Conservation (phyloP, 495 filamentous ascomycete genomes). For the Aspergillus sclerotioniger region DNA sequence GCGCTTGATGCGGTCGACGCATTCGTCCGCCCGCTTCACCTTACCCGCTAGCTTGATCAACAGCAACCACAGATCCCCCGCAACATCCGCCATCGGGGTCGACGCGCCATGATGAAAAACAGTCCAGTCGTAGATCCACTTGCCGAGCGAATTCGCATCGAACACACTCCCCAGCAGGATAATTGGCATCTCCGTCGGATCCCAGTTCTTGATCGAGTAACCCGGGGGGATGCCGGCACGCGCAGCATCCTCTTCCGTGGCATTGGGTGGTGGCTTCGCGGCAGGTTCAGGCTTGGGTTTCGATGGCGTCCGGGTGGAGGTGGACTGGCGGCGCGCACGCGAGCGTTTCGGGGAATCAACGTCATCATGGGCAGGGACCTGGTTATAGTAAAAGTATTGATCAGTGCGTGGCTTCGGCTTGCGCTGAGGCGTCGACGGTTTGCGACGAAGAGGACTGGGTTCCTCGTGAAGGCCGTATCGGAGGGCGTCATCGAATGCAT, state of each 20-base stretch:
- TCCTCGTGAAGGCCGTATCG: constrained; percentile 25
- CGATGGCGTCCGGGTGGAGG: constrained; percentile 43
- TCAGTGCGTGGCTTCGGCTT: constrained; percentile 54
- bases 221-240: constrained; percentile 81
- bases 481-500: constrained; percentile 47
- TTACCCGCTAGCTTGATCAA: constrained; percentile 96
- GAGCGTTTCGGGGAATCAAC: constrained; percentile 43
- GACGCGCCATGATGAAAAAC: constrained; percentile 85
- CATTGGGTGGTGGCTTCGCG: constrained; percentile 57
- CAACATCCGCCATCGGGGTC: constrained; percentile 86
- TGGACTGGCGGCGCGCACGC: constrained; percentile 48
- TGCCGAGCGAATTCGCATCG: constrained; percentile 94
- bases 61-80: constrained; percentile 92
- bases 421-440: constrained; percentile 37
- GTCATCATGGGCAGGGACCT: constrained; percentile 49
- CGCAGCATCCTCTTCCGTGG: constrained; percentile 82
- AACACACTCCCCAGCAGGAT: constrained; percentile 94
- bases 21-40: constrained; percentile 87
- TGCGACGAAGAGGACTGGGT: constrained; percentile 34
- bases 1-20: constrained; percentile 67
- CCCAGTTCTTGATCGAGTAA: constrained; percentile 98
- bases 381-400: constrained; percentile 50
- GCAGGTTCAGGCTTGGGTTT: constrained; percentile 44
- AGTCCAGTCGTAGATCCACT: constrained; percentile 99
- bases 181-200: constrained; percentile 89